A percentile compares a stretch with the other conserved stretches of the same genome.
phyloP scores from a whole-genome alignment of 164 flowering plant genomes.

The Umbellularia californica region DNA sequence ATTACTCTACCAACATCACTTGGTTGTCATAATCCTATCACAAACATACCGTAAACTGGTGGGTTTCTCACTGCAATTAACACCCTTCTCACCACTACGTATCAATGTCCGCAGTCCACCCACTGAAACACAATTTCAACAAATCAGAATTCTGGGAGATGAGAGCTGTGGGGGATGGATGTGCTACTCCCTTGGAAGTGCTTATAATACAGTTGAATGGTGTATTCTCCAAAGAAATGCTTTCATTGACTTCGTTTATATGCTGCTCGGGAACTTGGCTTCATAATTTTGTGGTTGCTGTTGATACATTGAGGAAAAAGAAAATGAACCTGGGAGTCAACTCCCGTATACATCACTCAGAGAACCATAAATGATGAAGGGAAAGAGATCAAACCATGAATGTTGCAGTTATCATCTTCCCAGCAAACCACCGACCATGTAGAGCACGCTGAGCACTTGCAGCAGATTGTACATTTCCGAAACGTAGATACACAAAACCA shows the following conservation, averaged over 20 bases:
- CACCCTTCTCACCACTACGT: not conserved
- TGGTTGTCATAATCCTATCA: no score
- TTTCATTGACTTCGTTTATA: slow-evolving; percentile 18
- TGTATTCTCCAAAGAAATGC: not conserved
- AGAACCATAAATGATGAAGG: not conserved
- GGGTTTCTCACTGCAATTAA: no score
- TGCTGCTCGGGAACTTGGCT: slow-evolving; percentile 64
- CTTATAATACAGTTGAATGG: not conserved
- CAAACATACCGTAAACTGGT: no score
- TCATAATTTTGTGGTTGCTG: slow-evolving; percentile 67
- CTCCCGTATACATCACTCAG: not conserved
- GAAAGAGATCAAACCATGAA: slow-evolving; percentile 49
- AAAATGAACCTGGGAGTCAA: not conserved
- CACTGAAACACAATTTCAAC: not conserved
- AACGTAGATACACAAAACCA: slow-evolving; percentile 77
- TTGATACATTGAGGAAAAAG: not conserved
- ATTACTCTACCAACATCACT: no score
- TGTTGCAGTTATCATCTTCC: slow-evolving; percentile 91
- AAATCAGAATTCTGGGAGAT: not conserved
- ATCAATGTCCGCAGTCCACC: not conserved
- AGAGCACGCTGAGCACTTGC: slow-evolving; percentile 65
- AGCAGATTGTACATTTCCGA: slow-evolving; percentile 56
- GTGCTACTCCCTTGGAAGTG: not conserved
- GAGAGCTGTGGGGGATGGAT: not conserved
- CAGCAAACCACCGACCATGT: slow-evolving; percentile 96